Evolutionary conservation across 1,139 yeast species (phyloP), one percentile per base, ranked within the genome.

Genomic region (Pichia sp.): DNA sequence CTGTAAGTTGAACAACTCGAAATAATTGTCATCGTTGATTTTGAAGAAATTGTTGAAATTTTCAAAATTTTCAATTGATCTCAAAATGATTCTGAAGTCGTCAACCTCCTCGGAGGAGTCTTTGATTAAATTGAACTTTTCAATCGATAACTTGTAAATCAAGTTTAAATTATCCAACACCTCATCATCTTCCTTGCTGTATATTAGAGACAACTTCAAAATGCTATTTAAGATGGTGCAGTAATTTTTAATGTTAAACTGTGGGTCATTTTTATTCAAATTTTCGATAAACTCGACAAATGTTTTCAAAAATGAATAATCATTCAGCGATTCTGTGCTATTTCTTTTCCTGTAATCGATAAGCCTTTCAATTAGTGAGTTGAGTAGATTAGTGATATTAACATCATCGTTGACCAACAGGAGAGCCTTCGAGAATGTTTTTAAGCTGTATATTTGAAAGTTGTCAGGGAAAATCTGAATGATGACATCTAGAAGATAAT

Each of bases 401-500:
- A 89, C 84, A 51, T 78, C 74, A 2, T 37, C 19, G 34, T 83
- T 84, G 57, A 93, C 74, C 48, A 80, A 73, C 54, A 85, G 75
- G 0, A 90, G 82, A 2, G 87, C 79, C 46, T 78, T 79, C 59
- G 93, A 74, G 58, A 89, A 79, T 40, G 74, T 72, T 50, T 82
- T 82, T 59, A 93, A 73, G 0, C 98, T 88, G 26, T 78, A 77
- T 56, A 90, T 73, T 64, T 93, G 99, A 69, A 86, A 91, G 58
- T 87, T 88, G 61, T 89, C 97, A 0, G 99, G 97, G 70, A 95
- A 93, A 2, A 91, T 95, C 66, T 91, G 98, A 52, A 91, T 86
- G 53, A 88, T 76, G 12, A 91, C 96, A 64, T 95, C 99, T 52
- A 91, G 74, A 53, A 93, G 71, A 65, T 93, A 95, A 61, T 85